Evolutionary conservation across 768 basidiomycete species (phyloP), one percentile per base, ranked within the genome.

Genomic region (Tubosaeta sp.): DNA sequence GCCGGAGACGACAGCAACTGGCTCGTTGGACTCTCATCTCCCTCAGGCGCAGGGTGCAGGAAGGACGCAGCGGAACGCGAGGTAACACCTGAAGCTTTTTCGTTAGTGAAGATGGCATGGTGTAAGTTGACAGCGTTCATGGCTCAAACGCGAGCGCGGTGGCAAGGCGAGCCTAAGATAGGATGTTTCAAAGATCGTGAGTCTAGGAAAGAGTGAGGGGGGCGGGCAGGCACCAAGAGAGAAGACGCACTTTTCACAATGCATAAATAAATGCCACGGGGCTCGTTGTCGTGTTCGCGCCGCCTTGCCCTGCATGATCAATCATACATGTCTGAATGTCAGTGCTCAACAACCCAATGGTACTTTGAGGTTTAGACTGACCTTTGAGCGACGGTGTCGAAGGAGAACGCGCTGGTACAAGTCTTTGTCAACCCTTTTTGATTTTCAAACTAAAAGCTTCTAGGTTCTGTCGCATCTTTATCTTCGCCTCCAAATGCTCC

Each of bases 51-150:
- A 8, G 56, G 31, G 26, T 45, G 56, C 33, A 66, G 63, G n/a
- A 69, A 56, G 1, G 61, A 41, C 9, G 62, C 22, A 34, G 61
- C 59, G 34, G 59, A 54, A 52, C 53, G 59, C 52, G 63, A 42
- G 13, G 57, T 48, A 50, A 48, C 56, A 44, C 60, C 42, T 17
- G 47, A 35, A 27, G 48, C 46, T 25, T 54, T 59, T 19, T 75
- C 74, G 31, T 72, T 66, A 43, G 72, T 55, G 65, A 78, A 78
- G 50, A 81, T 61, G 31, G 77, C 72, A 59, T 81, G 77, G 66
- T 84, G 83, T 46, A 83, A 74, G 64, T 78, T 76, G 47, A 83
- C 65, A 47, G 80, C 81, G 50, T 82, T 77, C 85, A 86, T 86
- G n/a, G 34, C 22, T 51, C 42, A 37, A 44, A 43, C 47, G 53